Evolutionary conservation across 2,329 filamentous ascomycete genomes (phyloP).

Genomic region (Diaporthe sp.): DNA sequence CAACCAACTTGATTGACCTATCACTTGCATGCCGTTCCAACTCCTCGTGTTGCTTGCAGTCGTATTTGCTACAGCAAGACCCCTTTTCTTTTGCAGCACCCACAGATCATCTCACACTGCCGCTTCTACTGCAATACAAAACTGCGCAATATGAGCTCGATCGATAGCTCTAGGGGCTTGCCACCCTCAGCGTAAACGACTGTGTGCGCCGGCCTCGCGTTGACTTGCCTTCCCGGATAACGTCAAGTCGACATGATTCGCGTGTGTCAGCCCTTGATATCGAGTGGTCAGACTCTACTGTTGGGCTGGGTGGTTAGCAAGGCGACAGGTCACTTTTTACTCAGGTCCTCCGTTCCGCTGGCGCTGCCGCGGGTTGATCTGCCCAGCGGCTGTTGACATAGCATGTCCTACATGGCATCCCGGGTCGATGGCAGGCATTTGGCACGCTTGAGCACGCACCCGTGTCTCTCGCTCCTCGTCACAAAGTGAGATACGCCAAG

Average conservation of each 20-base stretch:
- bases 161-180: background rate
- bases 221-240: constrained; percentile 9
- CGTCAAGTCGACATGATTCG: background rate
- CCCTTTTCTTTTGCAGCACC: background rate
- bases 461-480: constrained; percentile 30
- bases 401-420: background rate
- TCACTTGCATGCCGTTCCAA: constrained; percentile 13
- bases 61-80: background rate
- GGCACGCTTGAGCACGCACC: constrained; percentile 22
- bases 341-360: background rate
- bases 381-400: background rate
- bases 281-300: background rate
- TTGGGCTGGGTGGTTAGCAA: background rate
- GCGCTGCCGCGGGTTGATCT: background rate
- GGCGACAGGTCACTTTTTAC: constrained; percentile 20
- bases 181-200: background rate
- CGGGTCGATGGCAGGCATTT: background rate
- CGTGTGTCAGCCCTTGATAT: background rate
- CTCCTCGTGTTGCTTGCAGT: background rate
- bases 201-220: constrained; percentile 15
- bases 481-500: constrained; percentile 30
- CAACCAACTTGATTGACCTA: background rate
- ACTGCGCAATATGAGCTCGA: background rate
- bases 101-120: background rate
- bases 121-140: background rate